A percentile compares a stretch with the other conserved stretches of the same genome.
These are phyloP conservation scores for Melanogaster broomeanus DNA, from an alignment of 768 basidiomycete genomes.

Conservation along the genomic window DNA sequence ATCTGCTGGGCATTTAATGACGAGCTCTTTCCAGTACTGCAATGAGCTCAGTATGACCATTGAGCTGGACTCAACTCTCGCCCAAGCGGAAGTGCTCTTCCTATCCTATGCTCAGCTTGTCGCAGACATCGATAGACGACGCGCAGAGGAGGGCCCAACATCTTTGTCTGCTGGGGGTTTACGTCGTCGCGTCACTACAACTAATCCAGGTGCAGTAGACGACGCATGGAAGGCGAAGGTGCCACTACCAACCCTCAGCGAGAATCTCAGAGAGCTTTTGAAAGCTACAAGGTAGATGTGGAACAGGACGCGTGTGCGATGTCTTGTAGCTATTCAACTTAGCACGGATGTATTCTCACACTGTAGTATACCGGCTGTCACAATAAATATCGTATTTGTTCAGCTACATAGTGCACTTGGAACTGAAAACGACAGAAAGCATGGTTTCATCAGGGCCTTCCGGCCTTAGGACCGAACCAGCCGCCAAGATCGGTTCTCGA, in stretches of 20 bases:
- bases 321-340: slow-evolving; percentile 3
- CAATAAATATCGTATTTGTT: slow-evolving; percentile 1
- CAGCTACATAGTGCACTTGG: too few species aligned
- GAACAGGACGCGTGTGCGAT: not conserved
- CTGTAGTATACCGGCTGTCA: slow-evolving; percentile 17
- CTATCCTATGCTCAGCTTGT: slow-evolving; percentile 88
- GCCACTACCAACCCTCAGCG: slow-evolving; percentile 53
- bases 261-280: slow-evolving; percentile 63
- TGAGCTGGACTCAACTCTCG: slow-evolving; percentile 92
- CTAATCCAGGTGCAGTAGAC: not conserved
- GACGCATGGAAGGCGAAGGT: slow-evolving; percentile 26
- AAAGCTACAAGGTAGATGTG: slow-evolving; percentile 41
- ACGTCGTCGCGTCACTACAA: slow-evolving; percentile 34
- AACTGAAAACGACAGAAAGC: too few species aligned
- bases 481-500: not conserved
- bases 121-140: slow-evolving; percentile 83
- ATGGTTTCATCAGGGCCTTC: too few species aligned
- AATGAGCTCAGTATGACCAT: slow-evolving; percentile 96
- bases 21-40: slow-evolving; percentile 60
- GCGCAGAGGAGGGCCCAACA: slow-evolving; percentile 52
- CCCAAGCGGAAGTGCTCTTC: slow-evolving; percentile 97
- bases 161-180: slow-evolving; percentile 25
- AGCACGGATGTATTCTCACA: slow-evolving; percentile 4
- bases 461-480: too few species aligned
- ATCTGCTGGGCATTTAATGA: slow-evolving; percentile 1